Evolutionary conservation across 1,139 yeast species (phyloP), one percentile per base, ranked within the genome.

Genomic region (Scheffersomyces titani): DNA sequence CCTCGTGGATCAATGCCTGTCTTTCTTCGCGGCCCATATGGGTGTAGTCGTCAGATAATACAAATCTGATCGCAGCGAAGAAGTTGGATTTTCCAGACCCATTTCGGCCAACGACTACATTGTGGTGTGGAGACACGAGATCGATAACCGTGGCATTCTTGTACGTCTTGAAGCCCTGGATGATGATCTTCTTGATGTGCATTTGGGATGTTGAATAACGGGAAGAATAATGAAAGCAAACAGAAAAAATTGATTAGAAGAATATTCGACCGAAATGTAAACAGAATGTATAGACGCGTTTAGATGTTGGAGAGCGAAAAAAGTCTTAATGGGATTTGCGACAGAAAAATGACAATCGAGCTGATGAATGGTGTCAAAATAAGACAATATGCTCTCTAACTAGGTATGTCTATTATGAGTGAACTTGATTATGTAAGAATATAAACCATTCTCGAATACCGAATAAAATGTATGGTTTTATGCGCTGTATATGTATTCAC

Each of bases 1-100:
- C 97, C 69, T 90, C 96, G 65, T 93, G 97, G 53, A 93, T 88
- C 58, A 93, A 77, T 1, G 96, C 91, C 65, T 90, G 96, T 61
- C 98, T 82, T 67, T 92, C 97, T 65, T 92, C 97, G 60, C 96
- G 78, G n/a, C 89, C 81, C 87, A 93, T 83, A 68, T 91, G 90
- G 2, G 92, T 89, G 70, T 91, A 91, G 44, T 96, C 97, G 70
- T 93, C 98, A 55, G 97, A 89, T 48, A 94, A 74, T 9, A 93
- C 98, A 73, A 93, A 96, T 60, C 98, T 79, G 57, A 94, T 90
- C 11, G 99, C 99, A 19, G 97, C 94, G 72, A 94, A 94, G 74
- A 96, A 90, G 72, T 94, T 94, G 53, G 97, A 91, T 71, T 94
- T 94, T 18, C 99, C 99, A 6, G 97, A 90, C 18, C 99, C 99